Evolutionary conservation across 2,329 filamentous ascomycete genomes (phyloP).

Genomic region (Madurella mycetomatis): DNA sequence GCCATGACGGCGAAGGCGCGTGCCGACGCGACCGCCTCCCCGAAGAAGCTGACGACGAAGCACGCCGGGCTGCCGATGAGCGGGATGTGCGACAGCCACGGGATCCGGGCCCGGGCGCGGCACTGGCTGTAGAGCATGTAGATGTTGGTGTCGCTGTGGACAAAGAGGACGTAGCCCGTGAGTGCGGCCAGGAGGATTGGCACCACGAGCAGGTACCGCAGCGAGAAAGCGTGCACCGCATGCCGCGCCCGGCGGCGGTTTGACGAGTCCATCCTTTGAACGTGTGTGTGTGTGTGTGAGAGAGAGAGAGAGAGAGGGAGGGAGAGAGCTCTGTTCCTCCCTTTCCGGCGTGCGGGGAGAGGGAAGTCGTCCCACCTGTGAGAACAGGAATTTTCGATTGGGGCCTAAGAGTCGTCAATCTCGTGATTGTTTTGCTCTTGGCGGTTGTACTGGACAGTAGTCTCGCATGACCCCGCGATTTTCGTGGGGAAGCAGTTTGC

Average conservation of each 20-base stretch:
- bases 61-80: slow-evolving; percentile 44
- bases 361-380: no score
- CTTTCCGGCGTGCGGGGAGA: no score
- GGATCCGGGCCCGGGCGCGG: slow-evolving; percentile 44
- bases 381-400: no score
- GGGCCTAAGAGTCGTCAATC: no score
- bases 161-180: slow-evolving; percentile 40
- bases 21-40: slow-evolving; percentile 36
- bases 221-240: slow-evolving; percentile 50
- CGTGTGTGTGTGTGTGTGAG: no score
- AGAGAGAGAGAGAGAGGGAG: no score
- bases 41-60: slow-evolving; percentile 49
- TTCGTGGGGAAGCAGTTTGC: no score
- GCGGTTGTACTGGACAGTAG: no score
- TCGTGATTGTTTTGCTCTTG: no score
- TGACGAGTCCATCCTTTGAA: no score
- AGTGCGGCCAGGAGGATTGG: slow-evolving; percentile 43
- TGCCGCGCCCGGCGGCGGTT: slow-evolving; percentile 24
- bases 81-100: slow-evolving; percentile 41
- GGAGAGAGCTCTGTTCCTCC: no score
- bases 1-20: slow-evolving; percentile 40
- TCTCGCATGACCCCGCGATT: no score
- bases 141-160: slow-evolving; percentile 47
- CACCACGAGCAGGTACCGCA: slow-evolving; percentile 49
- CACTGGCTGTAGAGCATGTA: slow-evolving; percentile 52